A percentile compares a stretch with the other conserved stretches of the same genome.
These are phyloP conservation scores for Gynostemma pentaphyllum DNA, from an alignment of 306 rosid genomes.

Conservation along the genomic window DNA sequence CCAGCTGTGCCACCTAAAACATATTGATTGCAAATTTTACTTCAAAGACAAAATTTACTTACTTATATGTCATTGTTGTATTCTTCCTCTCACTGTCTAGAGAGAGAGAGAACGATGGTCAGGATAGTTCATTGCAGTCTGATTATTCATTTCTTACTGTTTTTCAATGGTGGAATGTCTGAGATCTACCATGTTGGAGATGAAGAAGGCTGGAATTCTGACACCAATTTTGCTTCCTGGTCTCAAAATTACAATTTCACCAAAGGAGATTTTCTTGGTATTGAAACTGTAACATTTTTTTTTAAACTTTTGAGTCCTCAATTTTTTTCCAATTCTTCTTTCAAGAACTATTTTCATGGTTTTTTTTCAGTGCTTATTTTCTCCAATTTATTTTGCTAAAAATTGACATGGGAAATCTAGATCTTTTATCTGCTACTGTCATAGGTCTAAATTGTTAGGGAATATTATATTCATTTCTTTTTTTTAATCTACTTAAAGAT, in stretches of 20 bases:
- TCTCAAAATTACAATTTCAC: conserved; percentile 15
- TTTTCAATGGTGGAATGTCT: conserved; percentile 6
- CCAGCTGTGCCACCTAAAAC: conserved; percentile 7
- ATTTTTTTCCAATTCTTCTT: background rate
- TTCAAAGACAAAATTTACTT: background rate
- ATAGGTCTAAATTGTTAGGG: too few species aligned
- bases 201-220: conserved; percentile 23
- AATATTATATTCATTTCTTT: too few species aligned
- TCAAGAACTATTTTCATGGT: background rate
- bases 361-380: background rate
- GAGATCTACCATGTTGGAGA: conserved; percentile 23
- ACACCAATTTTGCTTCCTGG: conserved; percentile 18
- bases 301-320: too few species aligned
- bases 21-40: background rate
- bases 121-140: conserved; percentile 1
- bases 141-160: conserved; percentile 2
- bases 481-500: too few species aligned
- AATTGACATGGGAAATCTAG: too few species aligned
- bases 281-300: background rate
- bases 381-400: too few species aligned
- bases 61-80: background rate
- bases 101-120: background rate
- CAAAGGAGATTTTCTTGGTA: conserved; percentile 27
- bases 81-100: background rate
- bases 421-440: too few species aligned